Conservation (phyloP, 1,284 basidiomycete species). For the Trichosporon sp. region DNA sequence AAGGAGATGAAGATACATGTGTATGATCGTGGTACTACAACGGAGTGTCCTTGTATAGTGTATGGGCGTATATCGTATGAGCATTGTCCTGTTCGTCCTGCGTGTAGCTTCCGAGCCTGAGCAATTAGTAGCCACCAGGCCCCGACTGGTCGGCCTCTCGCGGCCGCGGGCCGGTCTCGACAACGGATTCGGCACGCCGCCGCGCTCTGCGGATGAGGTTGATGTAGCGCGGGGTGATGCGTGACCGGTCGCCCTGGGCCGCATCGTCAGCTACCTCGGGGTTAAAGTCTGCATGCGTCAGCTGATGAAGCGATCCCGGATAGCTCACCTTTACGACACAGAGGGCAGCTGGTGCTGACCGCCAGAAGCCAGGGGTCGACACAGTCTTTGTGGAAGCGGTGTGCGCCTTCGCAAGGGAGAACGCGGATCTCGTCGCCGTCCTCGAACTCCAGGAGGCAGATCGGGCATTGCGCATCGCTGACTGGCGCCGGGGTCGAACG, state of each 20-base stretch:
- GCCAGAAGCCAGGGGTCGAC: constrained; percentile 61
- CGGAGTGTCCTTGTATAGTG: neutral
- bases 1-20: neutral
- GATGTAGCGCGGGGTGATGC: constrained; percentile 36
- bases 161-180: constrained; percentile 19
- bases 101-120: neutral
- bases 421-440: constrained; percentile 84
- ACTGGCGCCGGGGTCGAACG: neutral
- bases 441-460: constrained; percentile 88
- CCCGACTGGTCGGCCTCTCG: constrained; percentile 42
- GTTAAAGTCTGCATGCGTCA: constrained; percentile 40
- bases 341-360: constrained; percentile 81
- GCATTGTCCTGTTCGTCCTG: neutral
- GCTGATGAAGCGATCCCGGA: neutral
- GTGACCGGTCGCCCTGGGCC: constrained; percentile 18
- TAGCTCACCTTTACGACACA: constrained; percentile 75
- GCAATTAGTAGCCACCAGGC: constrained; percentile 32
- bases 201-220: constrained; percentile 43
- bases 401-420: constrained; percentile 80
- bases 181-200: constrained; percentile 10
- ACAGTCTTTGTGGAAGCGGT: constrained; percentile 70
- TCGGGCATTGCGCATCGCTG: constrained; percentile 74
- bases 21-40: neutral
- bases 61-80: neutral
- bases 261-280: constrained; percentile 20